These are phyloP conservation scores for Pleurotus djamor DNA, from an alignment of 768 basidiomycete genomes.

Conservation along the genomic window DNA sequence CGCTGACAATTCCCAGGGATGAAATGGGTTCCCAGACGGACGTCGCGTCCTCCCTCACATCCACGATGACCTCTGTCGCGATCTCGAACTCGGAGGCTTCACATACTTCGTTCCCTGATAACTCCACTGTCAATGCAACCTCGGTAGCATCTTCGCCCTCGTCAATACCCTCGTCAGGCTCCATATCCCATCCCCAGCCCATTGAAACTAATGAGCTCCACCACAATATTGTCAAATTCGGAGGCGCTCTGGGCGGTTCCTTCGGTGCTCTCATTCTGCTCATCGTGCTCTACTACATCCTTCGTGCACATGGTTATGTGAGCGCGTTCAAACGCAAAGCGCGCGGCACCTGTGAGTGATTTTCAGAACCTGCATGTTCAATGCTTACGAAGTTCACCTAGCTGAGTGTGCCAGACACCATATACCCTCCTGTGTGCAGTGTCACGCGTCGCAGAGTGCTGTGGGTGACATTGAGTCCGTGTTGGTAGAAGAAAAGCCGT, in stretches of 20 bases:
- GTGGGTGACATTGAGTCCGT: not conserved
- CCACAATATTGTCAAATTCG: not conserved
- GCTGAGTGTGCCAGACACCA: not conserved
- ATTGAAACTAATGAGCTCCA: not conserved
- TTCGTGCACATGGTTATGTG: not conserved
- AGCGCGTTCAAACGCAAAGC: not conserved
- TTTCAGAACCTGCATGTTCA: not conserved
- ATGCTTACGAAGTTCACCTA: not conserved
- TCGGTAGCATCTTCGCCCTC: no score
- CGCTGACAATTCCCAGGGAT: no score
- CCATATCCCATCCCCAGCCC: no score
- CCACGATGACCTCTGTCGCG: no score
- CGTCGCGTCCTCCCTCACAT: no score
- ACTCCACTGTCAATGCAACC: no score
- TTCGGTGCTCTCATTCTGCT: not conserved
- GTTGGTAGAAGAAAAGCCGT: no score
- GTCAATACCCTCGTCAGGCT: no score
- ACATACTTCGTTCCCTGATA: no score
- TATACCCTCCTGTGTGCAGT: not conserved
- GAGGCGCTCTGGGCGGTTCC: not conserved
- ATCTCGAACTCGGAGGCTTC: no score
- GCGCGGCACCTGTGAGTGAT: not conserved
- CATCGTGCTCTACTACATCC: not conserved
- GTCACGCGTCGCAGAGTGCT: not conserved
- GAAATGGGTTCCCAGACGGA: no score